phyloP scores from a whole-genome alignment of 768 basidiomycete genomes.

The Symmetrospora coprosmae region DNA sequence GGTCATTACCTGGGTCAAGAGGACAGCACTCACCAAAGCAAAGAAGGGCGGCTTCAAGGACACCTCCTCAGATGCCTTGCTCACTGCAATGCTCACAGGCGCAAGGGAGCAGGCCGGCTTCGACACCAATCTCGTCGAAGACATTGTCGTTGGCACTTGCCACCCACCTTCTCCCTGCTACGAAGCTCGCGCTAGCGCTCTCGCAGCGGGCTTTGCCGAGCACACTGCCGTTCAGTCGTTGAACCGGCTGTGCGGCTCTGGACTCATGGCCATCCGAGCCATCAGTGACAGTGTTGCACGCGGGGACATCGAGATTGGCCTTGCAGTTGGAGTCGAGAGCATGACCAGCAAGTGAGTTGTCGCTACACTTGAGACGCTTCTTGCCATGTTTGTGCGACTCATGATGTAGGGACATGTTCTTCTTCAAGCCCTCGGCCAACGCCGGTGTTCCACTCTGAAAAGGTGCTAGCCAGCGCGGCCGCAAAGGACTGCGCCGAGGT shows the following conservation, averaged over 20 bases:
- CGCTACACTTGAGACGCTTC: neutral
- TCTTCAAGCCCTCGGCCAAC: conserved; percentile 14
- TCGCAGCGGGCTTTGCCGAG: conserved; percentile 16
- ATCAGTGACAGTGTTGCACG: conserved; percentile 63
- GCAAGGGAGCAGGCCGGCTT: conserved; percentile 20
- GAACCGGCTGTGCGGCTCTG: conserved; percentile 81
- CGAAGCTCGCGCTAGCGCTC: conserved; percentile 13
- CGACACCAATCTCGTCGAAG: conserved; percentile 21
- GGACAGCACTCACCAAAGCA: conserved; percentile 24
- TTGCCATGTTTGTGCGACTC: neutral
- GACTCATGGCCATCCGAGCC: conserved; percentile 64
- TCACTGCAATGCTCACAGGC: conserved; percentile 2
- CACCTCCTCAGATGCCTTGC: conserved; percentile 19
- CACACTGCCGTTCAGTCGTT: conserved; percentile 59
- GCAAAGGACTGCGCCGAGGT: conserved; percentile 23
- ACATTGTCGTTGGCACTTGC: conserved; percentile 24
- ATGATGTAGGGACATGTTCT: neutral
- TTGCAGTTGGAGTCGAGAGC: conserved; percentile 72
- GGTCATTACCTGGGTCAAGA: conserved; percentile 24
- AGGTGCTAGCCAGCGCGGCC: neutral
- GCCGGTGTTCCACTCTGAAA: conserved; percentile 15
- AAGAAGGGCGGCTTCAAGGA: conserved; percentile 28
- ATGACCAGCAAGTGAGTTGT: conserved; percentile 50
- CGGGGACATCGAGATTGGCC: conserved; percentile 71
- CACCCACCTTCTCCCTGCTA: conserved; percentile 24